Evolutionary conservation across 352 stramenopile genomes (phyloP).

Genomic region (Globisporangium iwayamae): DNA sequence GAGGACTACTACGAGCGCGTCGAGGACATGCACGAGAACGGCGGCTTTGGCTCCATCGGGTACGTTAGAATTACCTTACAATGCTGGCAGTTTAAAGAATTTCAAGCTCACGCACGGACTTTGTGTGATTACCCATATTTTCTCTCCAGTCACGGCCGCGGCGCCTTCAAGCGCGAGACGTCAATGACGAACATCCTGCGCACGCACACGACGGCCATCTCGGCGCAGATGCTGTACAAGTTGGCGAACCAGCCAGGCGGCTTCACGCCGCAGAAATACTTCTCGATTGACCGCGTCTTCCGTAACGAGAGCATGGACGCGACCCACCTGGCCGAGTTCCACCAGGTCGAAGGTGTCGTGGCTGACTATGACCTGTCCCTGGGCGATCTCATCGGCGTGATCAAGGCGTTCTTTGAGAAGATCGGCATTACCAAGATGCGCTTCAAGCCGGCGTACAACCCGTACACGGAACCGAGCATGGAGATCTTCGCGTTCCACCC

Average conservation of each 20-base stretch:
- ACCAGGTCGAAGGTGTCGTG: conserved; percentile 99
- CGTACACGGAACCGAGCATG: conserved; percentile 99
- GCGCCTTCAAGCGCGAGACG: conserved; percentile 92
- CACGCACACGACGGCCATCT: conserved; percentile 99
- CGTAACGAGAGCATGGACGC: conserved; percentile 99
- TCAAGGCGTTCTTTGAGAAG: conserved; percentile 99
- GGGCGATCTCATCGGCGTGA: conserved; percentile 98
- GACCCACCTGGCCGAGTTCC: conserved; percentile 99
- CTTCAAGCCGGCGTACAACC: conserved; percentile 99
- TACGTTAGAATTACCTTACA: conserved; percentile 54
- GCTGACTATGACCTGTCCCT: conserved; percentile 98
- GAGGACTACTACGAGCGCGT: conserved; percentile 99
- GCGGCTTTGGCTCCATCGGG: conserved; percentile 96
- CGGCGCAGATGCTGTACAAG: conserved; percentile 99
- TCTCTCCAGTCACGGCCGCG: conserved; percentile 53
- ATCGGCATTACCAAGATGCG: conserved; percentile 97
- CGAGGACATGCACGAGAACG: conserved; percentile 97
- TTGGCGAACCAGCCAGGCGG: conserved; percentile 92
- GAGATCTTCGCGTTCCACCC: conserved; percentile 99
- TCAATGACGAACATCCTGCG: conserved; percentile 99
- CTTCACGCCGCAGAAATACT: conserved; percentile 98
- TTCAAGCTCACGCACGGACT: no score
- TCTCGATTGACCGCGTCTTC: conserved; percentile 99
- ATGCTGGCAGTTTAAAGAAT: not conserved
- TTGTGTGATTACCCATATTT: not conserved